These are phyloP conservation scores for Zychaea mexicana DNA, from an alignment of 371 early-diverging fungal genomes.

Conservation along the genomic window DNA sequence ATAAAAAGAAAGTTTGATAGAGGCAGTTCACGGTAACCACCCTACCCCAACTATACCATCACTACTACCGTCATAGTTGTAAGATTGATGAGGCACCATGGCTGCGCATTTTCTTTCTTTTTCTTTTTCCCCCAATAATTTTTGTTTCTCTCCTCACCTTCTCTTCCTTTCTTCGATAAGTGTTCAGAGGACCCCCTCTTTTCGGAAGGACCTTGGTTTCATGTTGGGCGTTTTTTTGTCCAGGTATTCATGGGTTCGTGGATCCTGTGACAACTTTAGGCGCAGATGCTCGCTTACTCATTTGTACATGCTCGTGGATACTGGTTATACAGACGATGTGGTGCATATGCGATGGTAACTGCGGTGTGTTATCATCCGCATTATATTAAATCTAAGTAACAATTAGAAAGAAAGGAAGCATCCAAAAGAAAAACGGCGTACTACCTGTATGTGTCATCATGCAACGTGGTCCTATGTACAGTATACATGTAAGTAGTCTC, in stretches of 20 bases:
- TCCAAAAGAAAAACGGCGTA: neutral
- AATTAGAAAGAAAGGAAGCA: neutral
- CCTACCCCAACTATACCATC: neutral
- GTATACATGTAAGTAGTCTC: no score
- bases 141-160: neutral
- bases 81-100: neutral
- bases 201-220: neutral
- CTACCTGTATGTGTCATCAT: neutral
- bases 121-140: neutral
- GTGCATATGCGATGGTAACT: neutral
- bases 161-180: no score
- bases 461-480: no score
- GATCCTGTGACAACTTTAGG: neutral
- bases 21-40: neutral
- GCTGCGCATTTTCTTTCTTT: constrained; percentile 4
- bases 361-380: neutral
- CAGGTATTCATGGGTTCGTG: constrained; percentile 1
- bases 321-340: neutral
- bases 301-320: constrained; percentile 3
- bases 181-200: no score
- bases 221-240: constrained; percentile 1
- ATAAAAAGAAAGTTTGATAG: no score
- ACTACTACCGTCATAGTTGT: neutral
- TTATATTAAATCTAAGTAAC: neutral
- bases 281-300: neutral